A percentile compares a stretch with the other conserved stretches of the same genome.
Evolutionary conservation across 129 eudicot species (phyloP).

Genomic region (Arctium lappa): DNA sequence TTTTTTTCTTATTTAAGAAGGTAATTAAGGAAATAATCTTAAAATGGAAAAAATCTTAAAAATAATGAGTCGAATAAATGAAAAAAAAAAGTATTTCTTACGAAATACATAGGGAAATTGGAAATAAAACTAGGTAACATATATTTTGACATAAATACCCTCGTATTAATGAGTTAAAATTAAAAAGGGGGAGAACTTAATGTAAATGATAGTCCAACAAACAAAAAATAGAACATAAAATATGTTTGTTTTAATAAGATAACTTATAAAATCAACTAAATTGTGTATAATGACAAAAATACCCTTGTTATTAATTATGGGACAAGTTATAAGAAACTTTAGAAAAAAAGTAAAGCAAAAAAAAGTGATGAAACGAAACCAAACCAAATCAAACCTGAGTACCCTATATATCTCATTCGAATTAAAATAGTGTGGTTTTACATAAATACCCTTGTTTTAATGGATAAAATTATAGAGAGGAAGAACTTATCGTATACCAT

Average conservation of each 20-base stretch:
- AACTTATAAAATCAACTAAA: not conserved
- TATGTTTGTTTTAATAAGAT: not conserved
- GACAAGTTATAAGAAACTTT: not conserved
- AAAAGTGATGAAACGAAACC: not conserved
- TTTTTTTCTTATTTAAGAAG: not conserved
- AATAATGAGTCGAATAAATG: not conserved
- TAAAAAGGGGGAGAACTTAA: not conserved
- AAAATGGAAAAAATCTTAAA: not conserved
- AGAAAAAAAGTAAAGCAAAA: not conserved
- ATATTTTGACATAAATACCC: not conserved
- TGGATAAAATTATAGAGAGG: not conserved
- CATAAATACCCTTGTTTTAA: not conserved
- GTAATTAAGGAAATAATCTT: not conserved
- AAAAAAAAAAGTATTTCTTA: not conserved
- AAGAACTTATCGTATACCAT: not conserved
- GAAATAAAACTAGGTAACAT: not conserved
- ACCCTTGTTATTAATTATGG: not conserved
- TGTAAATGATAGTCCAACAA: not conserved
- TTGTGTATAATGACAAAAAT: not conserved
- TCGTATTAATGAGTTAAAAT: not conserved
- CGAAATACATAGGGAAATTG: not conserved
- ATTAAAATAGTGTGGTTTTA: not conserved
- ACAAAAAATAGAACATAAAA: not conserved
- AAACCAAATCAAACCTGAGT: not conserved
- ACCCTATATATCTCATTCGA: not conserved